Evolutionary conservation across 2,329 filamentous ascomycete species (phyloP), one percentile per base, ranked within the genome.

Genomic region (Alternaria triticina): DNA sequence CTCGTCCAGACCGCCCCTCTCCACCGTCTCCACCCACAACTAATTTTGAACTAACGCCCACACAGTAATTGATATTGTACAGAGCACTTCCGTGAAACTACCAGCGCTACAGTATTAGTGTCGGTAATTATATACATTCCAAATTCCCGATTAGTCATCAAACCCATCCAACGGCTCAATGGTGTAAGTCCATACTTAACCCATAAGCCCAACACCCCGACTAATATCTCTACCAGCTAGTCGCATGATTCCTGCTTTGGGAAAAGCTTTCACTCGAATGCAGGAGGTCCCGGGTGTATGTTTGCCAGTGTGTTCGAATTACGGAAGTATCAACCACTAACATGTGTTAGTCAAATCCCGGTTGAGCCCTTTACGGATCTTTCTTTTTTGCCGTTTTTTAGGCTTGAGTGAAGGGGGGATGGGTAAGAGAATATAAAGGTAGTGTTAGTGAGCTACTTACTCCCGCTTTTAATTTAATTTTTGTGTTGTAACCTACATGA

Each of bases 191-290:
- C 13, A 13, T 13, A 36, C 33, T 36, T 36, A 13, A 36, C 33
- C 33, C 33, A 9, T 8, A 36, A 36, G 33, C 2, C 33, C 0
- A 36, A 36, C 33, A n/a, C 33, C 33, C 33, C 33, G 33, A 36
- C 33, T 36, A 36, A 36, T n/a, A n/a, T 5, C 33, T n/a, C 33
- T 36, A 36, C 33, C 3, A 36, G 33, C 72, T 75, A 73, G 71
- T 73, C 62, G 72, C 67, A 75, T 74, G 71, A 74, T 74, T 74
- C 69, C 70, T 68, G 71, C 71, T 74, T 74, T 72, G 72, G 52
- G 52, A 40, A 40, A 40, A 40, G 36, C 43, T 55, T 17, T 22
- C 28, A 58, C 46, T 55, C 12, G 43, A 54, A 50, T 74, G 73
- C 72, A 70, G 70, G 69, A 74, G 72, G 70, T 65, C 72, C 72